Base-by-base conservation (phyloP, 1,139 yeast species). In the Debaryomyces singareniensis region DNA sequence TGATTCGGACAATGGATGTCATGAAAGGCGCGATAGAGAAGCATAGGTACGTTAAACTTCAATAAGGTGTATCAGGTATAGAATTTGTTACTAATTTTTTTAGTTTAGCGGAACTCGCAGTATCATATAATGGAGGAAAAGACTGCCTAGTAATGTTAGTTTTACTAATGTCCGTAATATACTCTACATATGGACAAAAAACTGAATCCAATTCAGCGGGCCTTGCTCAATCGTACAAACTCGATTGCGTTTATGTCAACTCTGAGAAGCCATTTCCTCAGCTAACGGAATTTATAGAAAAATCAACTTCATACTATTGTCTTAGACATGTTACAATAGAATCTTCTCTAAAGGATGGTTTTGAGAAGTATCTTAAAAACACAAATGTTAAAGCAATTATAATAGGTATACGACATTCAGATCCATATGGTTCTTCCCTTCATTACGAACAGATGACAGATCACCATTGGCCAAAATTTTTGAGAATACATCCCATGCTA, bases 101-200 rank as follows among this genome's bases (percentile, higher is more conserved):
- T 37, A 51, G 67, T 1, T 53, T 72, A 22, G 64, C 65, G 10
- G 77, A 83, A 38, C 55, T 85, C 4, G 80, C 95, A 3, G 61
- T 86, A 5, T 80, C 93, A 4, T 86, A 81, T 53, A 86, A 86
- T 47, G 96, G 96, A 5, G 96, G 96, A 2, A 86, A 86, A 46
- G 96, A 86, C 54, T 86, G 96, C 44, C 65, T 84, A 20, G 95
- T 85, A 26, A 79, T 85, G 84, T 65, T 86, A 28, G 60, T 83
- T 10, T 50, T 86, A 2, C 68, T 79, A 24, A 55, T 83, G 34
- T 78, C 86, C 1, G 71, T 77, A 4, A 59, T 81, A 4, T 69
- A 73, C 44, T 53, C 55, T 24, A 55, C 56, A 34, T 48, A 43
- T 35, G 23, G 29, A 2, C 23, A 35, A 11, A n/a, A n/a, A n/a